Evolutionary conservation across 345 rosid genomes (phyloP), one percentile per base, ranked within the genome.

Genomic region (Hypericum androsaemum): DNA sequence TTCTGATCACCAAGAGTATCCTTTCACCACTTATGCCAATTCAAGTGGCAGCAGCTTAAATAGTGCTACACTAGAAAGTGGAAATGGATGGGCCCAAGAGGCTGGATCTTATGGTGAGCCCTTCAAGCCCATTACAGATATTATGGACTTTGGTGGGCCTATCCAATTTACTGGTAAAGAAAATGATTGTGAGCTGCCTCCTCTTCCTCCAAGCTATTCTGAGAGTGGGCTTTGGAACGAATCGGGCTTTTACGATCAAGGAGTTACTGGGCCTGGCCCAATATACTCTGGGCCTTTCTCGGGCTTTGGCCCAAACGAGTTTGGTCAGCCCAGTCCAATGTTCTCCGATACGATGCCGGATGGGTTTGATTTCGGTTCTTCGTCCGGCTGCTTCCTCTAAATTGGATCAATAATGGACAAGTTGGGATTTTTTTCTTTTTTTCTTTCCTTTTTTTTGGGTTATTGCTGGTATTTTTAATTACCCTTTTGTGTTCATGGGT

Each of bases 101-200:
- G 50, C 41, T 52, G 53, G 73, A 32, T 71, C 83, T 82, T 51
- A 50, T 36, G 54, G 28, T 5, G 67, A 54, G 28, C 37, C 69
- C 12, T 67, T 72, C 54, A 64, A 67, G 62, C 70, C 82, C 56
- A 55, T 70, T 35, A 64, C 64, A 5, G 61, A 64, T 40, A 47
- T 53, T 17, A 22, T 22, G 32, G 54, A 15, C 7, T 8, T 50
- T 58, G 71, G 56, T 12, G 64, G 35, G 60, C 45, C 32, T 10
- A 49, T 35, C 15, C 62, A 43, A n/a, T 50, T 66, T 47, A 5
- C 11, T 12, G 41, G 42, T 13, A 22, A 1, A 22, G 32, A 22
- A 22, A 69, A 76, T 53, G 71, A 63, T 32, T 70, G 67, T 40
- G 90, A 81, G 64, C 89, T 89, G 35, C 95, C 97, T 37, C 97